A percentile compares a stretch with the other conserved stretches of the same genome.
Evolutionary conservation across 2,329 filamentous ascomycete genomes (phyloP).

Genomic region (Phyllosticta capitalensis): DNA sequence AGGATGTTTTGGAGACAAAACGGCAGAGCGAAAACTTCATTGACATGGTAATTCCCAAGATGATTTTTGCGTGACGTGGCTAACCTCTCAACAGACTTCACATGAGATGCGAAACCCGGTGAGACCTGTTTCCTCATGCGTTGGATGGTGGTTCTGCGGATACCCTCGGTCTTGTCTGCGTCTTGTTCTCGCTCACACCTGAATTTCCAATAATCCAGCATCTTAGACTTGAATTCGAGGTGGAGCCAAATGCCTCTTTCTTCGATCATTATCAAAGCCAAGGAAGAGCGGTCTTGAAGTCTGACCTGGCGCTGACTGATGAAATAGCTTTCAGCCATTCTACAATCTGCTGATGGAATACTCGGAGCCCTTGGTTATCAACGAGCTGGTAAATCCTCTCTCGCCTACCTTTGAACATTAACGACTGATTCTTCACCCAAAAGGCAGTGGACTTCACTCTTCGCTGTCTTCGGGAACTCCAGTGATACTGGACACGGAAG

Average conservation of each 20-base stretch:
- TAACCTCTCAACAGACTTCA: background rate
- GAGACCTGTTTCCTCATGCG: background rate
- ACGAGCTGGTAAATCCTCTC: background rate
- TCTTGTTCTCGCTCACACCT: background rate
- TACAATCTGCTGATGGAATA: slow-evolving; percentile 27
- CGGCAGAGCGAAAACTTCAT: slow-evolving; percentile 29
- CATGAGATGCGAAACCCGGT: slow-evolving; percentile 9
- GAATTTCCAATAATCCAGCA: too few species aligned
- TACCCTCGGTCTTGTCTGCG: too few species aligned
- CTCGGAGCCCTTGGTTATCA: slow-evolving; percentile 13
- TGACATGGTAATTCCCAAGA: slow-evolving; percentile 18
- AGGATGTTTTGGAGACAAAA: slow-evolving; percentile 29
- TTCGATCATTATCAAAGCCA: background rate
- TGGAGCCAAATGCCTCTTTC: too few species aligned
- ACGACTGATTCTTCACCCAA: background rate
- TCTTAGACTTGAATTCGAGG: too few species aligned
- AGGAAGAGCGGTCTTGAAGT: too few species aligned
- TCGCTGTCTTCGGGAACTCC: slow-evolving; percentile 7
- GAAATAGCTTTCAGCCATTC: slow-evolving; percentile 21
- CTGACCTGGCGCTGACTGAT: slow-evolving; percentile 11
- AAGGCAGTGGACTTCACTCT: background rate
- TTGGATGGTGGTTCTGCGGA: background rate
- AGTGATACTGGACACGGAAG: slow-evolving; percentile 1
- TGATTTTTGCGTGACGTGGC: background rate
- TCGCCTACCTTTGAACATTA: background rate